These are phyloP conservation scores for Prunus kanzakura DNA, from an alignment of 306 rosid species.

Conservation along the genomic window DNA sequence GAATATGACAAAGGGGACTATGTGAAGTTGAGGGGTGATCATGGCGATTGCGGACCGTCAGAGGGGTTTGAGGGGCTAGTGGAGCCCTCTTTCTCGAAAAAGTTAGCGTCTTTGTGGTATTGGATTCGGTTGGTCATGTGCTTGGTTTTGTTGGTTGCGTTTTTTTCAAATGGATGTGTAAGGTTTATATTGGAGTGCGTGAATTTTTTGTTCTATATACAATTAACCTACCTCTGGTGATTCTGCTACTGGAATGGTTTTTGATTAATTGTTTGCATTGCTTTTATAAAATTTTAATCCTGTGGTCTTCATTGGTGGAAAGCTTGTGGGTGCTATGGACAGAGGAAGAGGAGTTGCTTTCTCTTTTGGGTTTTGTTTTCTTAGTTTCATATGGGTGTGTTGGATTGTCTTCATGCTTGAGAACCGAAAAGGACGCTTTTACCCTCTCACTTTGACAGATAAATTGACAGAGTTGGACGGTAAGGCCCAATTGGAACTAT, in stretches of 20 bases:
- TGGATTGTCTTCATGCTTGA: no score
- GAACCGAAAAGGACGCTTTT: no score
- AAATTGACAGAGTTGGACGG: no score
- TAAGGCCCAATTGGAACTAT: no score
- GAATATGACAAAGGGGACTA: slow-evolving; percentile 28
- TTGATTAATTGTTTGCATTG: background rate
- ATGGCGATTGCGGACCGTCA: slow-evolving; percentile 29
- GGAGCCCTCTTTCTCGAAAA: slow-evolving; percentile 30
- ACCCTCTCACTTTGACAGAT: no score
- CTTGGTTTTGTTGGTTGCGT: slow-evolving; percentile 43
- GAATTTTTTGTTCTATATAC: background rate
- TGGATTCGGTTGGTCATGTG: slow-evolving; percentile 50
- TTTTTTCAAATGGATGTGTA: slow-evolving; percentile 49
- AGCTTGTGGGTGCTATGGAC: no score
- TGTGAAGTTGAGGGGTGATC: slow-evolving; percentile 38
- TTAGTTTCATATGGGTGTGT: no score
- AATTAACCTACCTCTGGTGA: no score
- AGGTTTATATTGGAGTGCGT: background rate
- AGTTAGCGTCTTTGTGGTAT: slow-evolving; percentile 31
- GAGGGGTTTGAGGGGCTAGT: slow-evolving; percentile 20
- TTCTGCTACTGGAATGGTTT: background rate
- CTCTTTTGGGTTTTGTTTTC: no score
- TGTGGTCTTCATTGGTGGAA: no score
- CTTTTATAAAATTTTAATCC: no score
- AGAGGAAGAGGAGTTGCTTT: no score